Base-by-base conservation (phyloP, 2,329 filamentous ascomycete genomes). In the Thielaviopsis punctulata region DNA sequence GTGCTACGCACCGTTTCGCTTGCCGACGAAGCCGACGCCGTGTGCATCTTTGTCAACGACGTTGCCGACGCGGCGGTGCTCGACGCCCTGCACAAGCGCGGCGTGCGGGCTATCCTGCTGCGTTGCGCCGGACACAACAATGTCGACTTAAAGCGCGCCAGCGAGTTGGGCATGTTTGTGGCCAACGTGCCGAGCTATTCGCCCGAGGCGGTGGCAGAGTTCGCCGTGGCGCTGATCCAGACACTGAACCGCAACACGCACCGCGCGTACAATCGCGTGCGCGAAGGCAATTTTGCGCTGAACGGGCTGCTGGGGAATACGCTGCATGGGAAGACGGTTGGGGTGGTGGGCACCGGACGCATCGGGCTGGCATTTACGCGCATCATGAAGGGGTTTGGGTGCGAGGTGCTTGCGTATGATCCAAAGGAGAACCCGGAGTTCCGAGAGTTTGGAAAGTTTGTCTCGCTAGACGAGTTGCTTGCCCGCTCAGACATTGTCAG, bases 21-120 rank as follows among this genome's bases (percentile, higher is more conserved):
- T 6, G 73, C 75, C 2, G 60, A 65, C 1, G 71, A 68, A 33
- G 69, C 72, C 54, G 65, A 72, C 43, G 80, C 79, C 52, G 69
- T 84, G 48, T 84, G 80, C 64, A 75, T 77, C 59, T 84, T 84
- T 59, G 80, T 84, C 61, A 84, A 84, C 63, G 80, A 84, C 64
- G 64, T 64, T 4, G 66, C 82, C 19, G 65, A 69, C 51, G 68
- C 63, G 4, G 60, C 65, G 1, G 75, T 82, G 39, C 68, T 83
- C 44, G 62, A 67, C 19, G 64, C 66, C 0, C 71, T 83, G 8
- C 65, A 71, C 51, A 55, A 60, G 19, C 57, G 62, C 43, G 77
- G 77, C 59, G 70, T 80, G 45, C 69, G 69, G 47, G 76, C 75
- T 49, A 69, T 84, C 56, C 72, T 82, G 22, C 69, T 84, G 52